Evolutionary conservation across 805 yeast species (phyloP), one percentile per base, ranked within the genome.

Genomic region (Torulaspora franciscae): DNA sequence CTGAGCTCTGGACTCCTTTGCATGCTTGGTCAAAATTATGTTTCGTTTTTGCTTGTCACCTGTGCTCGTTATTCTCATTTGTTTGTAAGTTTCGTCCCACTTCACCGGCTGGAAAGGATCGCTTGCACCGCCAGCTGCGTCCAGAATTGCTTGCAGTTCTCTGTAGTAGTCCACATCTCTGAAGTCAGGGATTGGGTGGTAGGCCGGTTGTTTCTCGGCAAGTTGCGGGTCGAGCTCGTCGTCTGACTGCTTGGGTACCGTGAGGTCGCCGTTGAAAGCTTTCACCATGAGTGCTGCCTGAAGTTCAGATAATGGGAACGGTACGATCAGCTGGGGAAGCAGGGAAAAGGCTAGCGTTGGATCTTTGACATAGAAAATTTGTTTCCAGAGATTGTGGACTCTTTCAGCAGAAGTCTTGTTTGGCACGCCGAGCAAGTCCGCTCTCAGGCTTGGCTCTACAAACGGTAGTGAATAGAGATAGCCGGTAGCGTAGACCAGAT

Each of bases 211-310:
- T 10, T 34, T 35, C 14, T 38, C 27, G 17, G 40, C 32, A 5
- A 25, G 43, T 15, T 46, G 48, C 7, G 47, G 42, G 28, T 49
- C 49, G 17, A 42, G 35, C 24, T 37, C 51, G 30, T 46, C 46
- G 36, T 67, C 75, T 14, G 65, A 65, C 11, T 54, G 47, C 0
- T 71, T 33, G 1, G 89, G 88, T 10, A 81, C 61, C 11, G 51
- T 9, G 2, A 85, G 59, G 34, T 79, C 69, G 0, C 81, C 81
- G 4, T 77, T 61, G 66, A 83, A 78, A 2, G 80, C 78, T 46
- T 88, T 70, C 2, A 85, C 76, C 25, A 85, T 67, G 56, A 81
- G 73, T 6, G 80, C 70, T 0, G 84, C 87, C 58, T 85, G 93
- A 39, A 77, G 67, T 54, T 77, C 81, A 11, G 83, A 74, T 1